Base-by-base conservation (phyloP, 257 asterid genomes). In the Solanum peruvianum region DNA sequence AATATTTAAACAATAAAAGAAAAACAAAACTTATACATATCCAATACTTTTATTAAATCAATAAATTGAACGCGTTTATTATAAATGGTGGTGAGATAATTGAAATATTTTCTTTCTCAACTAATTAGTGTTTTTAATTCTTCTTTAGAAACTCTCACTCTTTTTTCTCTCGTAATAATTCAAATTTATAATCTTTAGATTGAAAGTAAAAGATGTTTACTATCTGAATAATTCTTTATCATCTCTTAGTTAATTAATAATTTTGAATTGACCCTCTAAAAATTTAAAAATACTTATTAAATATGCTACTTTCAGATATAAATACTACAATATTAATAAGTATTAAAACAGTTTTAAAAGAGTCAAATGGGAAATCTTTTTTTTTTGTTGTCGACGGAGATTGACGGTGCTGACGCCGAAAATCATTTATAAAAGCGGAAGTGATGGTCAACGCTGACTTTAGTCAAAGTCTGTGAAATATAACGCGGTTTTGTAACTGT, bases 401-500 rank as follows among this genome's bases (percentile, higher is more conserved):
- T 29, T 45, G 66, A 78, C 66, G 66, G 84, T 27, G 66, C 64
- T 45, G 66, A 77, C 62, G n/a, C 39, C 64, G 16, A 78, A 25
- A 77, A 20, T 23, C 13, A 13, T n/a, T 76, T 42, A 56, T 13
- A 23, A 23, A 37, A 12, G 1, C 3, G 3, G n/a, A 8, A 78
- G 5, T 29, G 25, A 31, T 47, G 11, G 67, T 80, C 85, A 80
- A 47, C 29, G 6, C 44, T 27, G 42, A 45, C 7, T 29, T 80
- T 5, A 80, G 67, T 80, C 85, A 47, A 80, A 80, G 18, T 27
- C 44, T 80, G 66, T 78, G 29, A 80, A 80, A 45, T 9, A 29
- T 47, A 80, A 80, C 85, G 67, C 85, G 44, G 44, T 8, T 80
- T 47, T 29, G 27, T 78, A 45, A 27, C 42, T 25, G 18, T 33